phyloP scores from a whole-genome alignment of 305 asterid genomes.

The Fraxinus baroniana region DNA sequence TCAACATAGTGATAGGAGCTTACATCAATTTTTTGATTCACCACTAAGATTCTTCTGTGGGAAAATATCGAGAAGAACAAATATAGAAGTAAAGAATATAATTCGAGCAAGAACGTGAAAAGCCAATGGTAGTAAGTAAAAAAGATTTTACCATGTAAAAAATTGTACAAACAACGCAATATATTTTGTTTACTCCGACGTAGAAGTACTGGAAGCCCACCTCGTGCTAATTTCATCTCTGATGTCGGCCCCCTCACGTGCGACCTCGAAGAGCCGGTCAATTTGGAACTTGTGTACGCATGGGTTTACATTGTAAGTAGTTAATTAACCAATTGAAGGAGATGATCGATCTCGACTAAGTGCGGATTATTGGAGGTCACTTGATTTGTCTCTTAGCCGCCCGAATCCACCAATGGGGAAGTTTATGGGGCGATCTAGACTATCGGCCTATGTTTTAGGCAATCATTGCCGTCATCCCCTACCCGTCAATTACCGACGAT shows the following conservation, averaged over 20 bases:
- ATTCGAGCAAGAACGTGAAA: neutral
- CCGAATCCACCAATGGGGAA: neutral
- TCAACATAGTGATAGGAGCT: neutral
- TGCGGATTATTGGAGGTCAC: neutral
- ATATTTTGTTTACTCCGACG: no score
- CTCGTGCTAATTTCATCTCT: neutral
- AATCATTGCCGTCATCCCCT: neutral
- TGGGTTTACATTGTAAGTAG: neutral
- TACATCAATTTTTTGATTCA: neutral
- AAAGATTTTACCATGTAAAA: no score
- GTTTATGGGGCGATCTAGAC: neutral
- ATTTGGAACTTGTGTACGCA: neutral
- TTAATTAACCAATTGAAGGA: neutral
- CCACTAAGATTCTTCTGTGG: neutral
- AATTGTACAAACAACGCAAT: neutral
- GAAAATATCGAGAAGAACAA: neutral
- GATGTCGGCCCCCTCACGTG: neutral
- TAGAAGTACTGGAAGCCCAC: neutral
- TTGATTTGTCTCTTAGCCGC: neutral
- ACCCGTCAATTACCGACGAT: neutral
- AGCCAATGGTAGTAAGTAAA: neutral
- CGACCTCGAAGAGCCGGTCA: neutral
- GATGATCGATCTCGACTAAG: neutral
- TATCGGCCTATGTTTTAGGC: neutral
- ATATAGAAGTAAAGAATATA: neutral